phyloP scores from a whole-genome alignment of 2,329 filamentous ascomycete species.

The Orbilia quercus region DNA sequence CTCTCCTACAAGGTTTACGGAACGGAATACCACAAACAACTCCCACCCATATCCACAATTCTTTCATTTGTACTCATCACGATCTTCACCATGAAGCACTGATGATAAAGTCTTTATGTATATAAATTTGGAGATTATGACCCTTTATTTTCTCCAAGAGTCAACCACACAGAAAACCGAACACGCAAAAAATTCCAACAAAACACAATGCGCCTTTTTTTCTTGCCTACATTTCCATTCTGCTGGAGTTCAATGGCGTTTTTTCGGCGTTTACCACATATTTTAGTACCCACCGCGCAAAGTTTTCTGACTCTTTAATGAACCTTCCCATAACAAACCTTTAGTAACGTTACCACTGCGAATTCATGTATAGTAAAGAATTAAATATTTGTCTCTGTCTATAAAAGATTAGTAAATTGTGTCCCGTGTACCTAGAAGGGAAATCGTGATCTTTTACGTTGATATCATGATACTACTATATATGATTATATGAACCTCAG shows the following conservation, averaged over 20 bases:
- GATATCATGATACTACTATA: too few relatives aligned
- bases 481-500: too few relatives aligned
- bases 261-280: conserved; percentile 17
- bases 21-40: conserved; percentile 18
- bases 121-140: conserved; percentile 40
- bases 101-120: conserved; percentile 45
- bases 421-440: too few relatives aligned
- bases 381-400: too few relatives aligned
- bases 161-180: background rate
- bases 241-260: conserved; percentile 11
- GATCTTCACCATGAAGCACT: conserved; percentile 36
- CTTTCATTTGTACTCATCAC: conserved; percentile 48
- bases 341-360: too few relatives aligned
- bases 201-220: conserved; percentile 13
- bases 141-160: conserved; percentile 14
- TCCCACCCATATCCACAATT: conserved; percentile 1
- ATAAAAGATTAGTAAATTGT: too few relatives aligned
- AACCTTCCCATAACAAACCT: too few relatives aligned
- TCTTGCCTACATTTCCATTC: conserved; percentile 14
- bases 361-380: too few relatives aligned
- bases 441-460: too few relatives aligned
- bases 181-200: conserved; percentile 12
- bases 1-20: background rate
- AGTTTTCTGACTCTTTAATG: too few relatives aligned
- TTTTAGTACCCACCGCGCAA: conserved; percentile 3